Conservation (phyloP, 768 basidiomycete genomes). For the Rhizopogon vulgaris region DNA sequence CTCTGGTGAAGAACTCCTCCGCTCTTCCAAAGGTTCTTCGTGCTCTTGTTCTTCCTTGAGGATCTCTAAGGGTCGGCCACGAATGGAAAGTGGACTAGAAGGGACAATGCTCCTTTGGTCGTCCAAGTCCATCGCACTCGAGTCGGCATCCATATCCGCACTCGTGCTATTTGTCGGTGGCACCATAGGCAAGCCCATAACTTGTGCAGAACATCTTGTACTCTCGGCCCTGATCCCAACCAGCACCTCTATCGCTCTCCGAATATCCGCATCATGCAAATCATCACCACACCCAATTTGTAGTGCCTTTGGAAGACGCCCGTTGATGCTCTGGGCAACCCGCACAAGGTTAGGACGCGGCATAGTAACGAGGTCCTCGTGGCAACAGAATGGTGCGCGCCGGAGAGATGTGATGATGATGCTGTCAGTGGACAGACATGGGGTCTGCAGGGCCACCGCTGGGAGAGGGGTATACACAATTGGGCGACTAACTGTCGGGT, state of each 20-base stretch:
- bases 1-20: not conserved
- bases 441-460: constrained; percentile 55
- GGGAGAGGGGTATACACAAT: constrained; percentile 12
- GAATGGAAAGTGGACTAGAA: constrained; percentile 23
- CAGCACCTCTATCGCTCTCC: constrained; percentile 49
- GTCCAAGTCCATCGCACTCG: constrained; percentile 6
- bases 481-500: constrained; percentile 2
- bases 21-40: constrained; percentile 5
- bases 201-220: not conserved
- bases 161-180: not conserved
- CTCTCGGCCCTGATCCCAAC: constrained; percentile 43
- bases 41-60: constrained; percentile 24
- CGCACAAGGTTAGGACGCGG: constrained; percentile 42
- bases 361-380: constrained; percentile 69
- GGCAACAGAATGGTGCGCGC: constrained; percentile 62
- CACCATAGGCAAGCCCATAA: not conserved
- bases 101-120: not conserved
- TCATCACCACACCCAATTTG: constrained; percentile 39
- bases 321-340: constrained; percentile 53
- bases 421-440: constrained; percentile 42
- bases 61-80: constrained; percentile 10
- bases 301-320: constrained; percentile 44
- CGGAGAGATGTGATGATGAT: constrained; percentile 59
- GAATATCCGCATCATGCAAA: constrained; percentile 41
- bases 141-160: constrained; percentile 2